Evolutionary conservation across 805 yeast genomes (phyloP).

Genomic region (Torulaspora delbrueckii): DNA sequence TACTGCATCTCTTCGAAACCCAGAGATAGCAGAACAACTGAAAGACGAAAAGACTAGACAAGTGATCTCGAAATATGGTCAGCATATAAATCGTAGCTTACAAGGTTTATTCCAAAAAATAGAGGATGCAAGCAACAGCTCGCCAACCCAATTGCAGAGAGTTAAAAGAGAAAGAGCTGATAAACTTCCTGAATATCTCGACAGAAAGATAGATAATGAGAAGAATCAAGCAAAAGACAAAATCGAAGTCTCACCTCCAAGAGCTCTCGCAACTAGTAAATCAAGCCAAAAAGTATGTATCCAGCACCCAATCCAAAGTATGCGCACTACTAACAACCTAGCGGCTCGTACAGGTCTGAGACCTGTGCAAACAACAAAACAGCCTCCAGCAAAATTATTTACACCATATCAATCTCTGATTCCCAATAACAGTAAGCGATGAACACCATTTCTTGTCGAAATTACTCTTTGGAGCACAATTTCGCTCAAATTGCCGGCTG

Average conservation of each 20-base stretch:
- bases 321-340: background rate
- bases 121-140: background rate
- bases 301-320: background rate
- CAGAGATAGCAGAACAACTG: constrained; percentile 4
- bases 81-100: background rate
- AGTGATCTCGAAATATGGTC: background rate
- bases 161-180: background rate
- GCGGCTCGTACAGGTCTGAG: background rate
- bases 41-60: background rate
- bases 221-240: background rate
- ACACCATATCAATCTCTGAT: constrained; percentile 2
- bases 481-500: background rate
- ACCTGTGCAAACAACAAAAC: background rate
- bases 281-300: background rate
- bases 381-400: background rate
- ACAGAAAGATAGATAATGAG: background rate
- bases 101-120: constrained; percentile 6
- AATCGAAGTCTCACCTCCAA: background rate
- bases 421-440: background rate
- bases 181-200: background rate
- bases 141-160: background rate
- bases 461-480: background rate
- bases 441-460: background rate
- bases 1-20: background rate
- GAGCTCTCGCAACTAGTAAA: background rate